phyloP scores from a whole-genome alignment of 257 asterid genomes.

The Scutellaria minor region DNA sequence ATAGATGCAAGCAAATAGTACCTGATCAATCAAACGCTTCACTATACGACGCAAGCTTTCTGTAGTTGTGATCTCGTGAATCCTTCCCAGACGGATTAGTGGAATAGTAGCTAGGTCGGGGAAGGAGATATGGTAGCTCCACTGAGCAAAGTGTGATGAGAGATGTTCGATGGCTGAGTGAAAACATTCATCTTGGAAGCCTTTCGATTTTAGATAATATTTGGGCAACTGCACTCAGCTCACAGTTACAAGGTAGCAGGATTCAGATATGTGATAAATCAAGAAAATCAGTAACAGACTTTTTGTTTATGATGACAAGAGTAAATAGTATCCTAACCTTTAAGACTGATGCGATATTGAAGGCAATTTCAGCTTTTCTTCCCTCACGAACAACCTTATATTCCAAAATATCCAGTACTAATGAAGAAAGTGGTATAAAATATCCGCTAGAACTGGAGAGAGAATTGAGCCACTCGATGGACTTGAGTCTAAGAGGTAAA shows the following conservation, averaged over 20 bases:
- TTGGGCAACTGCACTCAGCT: slow-evolving; percentile 76
- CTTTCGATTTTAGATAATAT: slow-evolving; percentile 63
- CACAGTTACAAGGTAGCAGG: slow-evolving; percentile 33
- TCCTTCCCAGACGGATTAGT: slow-evolving; percentile 66
- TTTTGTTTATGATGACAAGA: neutral
- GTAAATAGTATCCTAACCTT: slow-evolving; percentile 60
- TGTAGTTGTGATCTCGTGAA: slow-evolving; percentile 51
- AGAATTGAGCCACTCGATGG: slow-evolving; percentile 82
- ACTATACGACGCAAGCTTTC: slow-evolving; percentile 69
- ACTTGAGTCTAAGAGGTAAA: slow-evolving; percentile 87
- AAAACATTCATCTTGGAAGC: slow-evolving; percentile 82
- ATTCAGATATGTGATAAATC: slow-evolving; percentile 29
- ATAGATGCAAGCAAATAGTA: slow-evolving; percentile 39
- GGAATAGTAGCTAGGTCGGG: slow-evolving; percentile 91
- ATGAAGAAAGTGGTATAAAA: slow-evolving; percentile 78
- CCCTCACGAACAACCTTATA: slow-evolving; percentile 72
- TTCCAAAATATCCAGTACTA: slow-evolving; percentile 78
- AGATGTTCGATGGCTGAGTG: slow-evolving; percentile 71
- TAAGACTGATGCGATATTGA: slow-evolving; percentile 57
- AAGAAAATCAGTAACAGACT: slow-evolving; percentile 6
- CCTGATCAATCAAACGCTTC: slow-evolving; percentile 91
- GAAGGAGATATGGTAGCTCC: slow-evolving; percentile 90
- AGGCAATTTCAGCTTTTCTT: slow-evolving; percentile 48
- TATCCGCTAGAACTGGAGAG: slow-evolving; percentile 72
- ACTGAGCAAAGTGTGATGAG: slow-evolving; percentile 72